Conservation (phyloP, 495 filamentous ascomycete genomes). For the Apodospora peruviana region DNA sequence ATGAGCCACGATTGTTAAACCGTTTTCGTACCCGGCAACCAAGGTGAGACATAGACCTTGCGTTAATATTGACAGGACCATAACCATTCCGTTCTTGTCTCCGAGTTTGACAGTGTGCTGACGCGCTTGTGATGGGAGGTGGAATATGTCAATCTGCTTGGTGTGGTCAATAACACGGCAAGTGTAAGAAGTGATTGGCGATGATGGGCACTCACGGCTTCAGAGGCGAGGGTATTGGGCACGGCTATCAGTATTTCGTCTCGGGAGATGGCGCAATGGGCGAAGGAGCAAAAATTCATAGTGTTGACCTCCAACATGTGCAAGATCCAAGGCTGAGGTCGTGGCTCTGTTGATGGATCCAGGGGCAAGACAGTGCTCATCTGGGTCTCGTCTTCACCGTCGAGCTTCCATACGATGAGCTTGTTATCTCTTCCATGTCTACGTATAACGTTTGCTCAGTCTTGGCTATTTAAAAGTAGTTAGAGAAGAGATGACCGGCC, state of each 20-base stretch:
- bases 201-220: conserved; percentile 47
- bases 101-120: conserved; percentile 58
- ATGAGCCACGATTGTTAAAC: conserved; percentile 58
- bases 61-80: conserved; percentile 67
- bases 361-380: conserved; percentile 70
- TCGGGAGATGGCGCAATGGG: conserved; percentile 45
- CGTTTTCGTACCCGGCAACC: conserved; percentile 82
- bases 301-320: conserved; percentile 83
- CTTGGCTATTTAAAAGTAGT: background rate
- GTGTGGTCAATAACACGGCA: background rate
- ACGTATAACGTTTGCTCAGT: background rate
- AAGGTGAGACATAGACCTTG: conserved; percentile 40
- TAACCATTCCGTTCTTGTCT: conserved; percentile 80
- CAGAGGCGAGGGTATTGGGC: conserved; percentile 70
- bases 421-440: conserved; percentile 83
- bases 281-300: conserved; percentile 92
- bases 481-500: conserved; percentile 30
- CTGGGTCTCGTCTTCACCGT: conserved; percentile 51
- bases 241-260: conserved; percentile 64
- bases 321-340: conserved; percentile 74
- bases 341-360: conserved; percentile 33
- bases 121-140: conserved; percentile 67
- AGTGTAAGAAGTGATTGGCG: background rate
- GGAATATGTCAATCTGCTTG: conserved; percentile 75
- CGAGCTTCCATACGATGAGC: conserved; percentile 77